A percentile compares a stretch with the other conserved stretches of the same genome.
phyloP scores from a whole-genome alignment of 2,329 filamentous ascomycete species.

The Pyrenochaeta sp. region DNA sequence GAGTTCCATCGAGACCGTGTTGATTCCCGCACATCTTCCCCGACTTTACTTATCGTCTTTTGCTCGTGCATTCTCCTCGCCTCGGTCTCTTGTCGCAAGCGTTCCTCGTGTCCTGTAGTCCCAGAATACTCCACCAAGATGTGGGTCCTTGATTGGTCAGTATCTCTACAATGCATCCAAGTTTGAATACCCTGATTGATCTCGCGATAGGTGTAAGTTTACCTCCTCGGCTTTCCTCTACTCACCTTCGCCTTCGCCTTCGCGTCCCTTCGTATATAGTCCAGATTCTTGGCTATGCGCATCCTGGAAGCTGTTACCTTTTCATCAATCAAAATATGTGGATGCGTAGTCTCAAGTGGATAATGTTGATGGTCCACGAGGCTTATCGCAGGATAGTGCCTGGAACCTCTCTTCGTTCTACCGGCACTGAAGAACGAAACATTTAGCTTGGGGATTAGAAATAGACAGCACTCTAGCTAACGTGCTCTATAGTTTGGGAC shows the following conservation, averaged over 20 bases:
- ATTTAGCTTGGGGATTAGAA: not conserved
- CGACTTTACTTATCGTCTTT: conserved; percentile 14
- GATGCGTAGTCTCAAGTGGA: too few species aligned
- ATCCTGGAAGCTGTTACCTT: too few species aligned
- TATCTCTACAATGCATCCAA: not conserved
- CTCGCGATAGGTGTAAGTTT: conserved; percentile 41
- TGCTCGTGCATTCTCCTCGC: too few species aligned
- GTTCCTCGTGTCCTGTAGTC: too few species aligned
- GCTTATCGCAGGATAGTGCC: not conserved
- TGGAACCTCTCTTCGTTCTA: not conserved
- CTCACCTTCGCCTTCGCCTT: conserved; percentile 4
- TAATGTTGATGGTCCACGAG: too few species aligned
- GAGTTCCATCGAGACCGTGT: too few species aligned
- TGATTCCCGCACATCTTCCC: too few species aligned
- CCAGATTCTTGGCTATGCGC: not conserved
- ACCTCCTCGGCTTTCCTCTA: conserved; percentile 9
- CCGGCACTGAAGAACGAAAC: not conserved
- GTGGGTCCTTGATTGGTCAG: conserved; percentile 92
- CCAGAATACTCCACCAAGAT: too few species aligned
- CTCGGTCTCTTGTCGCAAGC: conserved; percentile 5
- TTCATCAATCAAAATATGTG: not conserved
- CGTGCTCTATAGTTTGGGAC: conserved; percentile 73
- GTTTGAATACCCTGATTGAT: conserved; percentile 11
- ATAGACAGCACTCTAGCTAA: conserved; percentile 8
- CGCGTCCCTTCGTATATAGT: not conserved